phyloP scores from a whole-genome alignment of 768 basidiomycete species.

The Tylopilus vinaceipallidus region DNA sequence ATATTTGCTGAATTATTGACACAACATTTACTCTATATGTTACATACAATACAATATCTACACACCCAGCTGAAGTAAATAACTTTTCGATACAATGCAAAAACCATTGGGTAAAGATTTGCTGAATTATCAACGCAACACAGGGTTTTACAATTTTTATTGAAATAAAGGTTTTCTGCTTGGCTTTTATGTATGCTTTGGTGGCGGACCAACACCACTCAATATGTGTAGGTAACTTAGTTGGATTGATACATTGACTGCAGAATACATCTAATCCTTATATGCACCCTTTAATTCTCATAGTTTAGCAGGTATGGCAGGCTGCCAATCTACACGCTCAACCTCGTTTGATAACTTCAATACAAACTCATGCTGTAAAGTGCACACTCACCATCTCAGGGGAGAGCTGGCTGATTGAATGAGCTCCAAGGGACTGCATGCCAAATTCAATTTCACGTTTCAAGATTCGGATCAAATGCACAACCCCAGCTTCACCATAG shows the following conservation, averaged over 20 bases:
- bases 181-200: too few species aligned
- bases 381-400: conserved; percentile 74
- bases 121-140: too few species aligned
- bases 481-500: conserved; percentile 70
- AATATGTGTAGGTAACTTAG: too few species aligned
- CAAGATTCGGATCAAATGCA: conserved; percentile 63
- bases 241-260: background rate
- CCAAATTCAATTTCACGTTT: conserved; percentile 73
- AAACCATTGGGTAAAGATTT: too few species aligned
- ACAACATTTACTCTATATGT: too few species aligned
- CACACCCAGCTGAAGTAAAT: too few species aligned
- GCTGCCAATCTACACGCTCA: conserved; percentile 69
- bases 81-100: too few species aligned
- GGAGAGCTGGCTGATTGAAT: conserved; percentile 58
- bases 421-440: conserved; percentile 76
- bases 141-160: too few species aligned
- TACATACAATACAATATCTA: too few species aligned
- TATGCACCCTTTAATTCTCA: conserved; percentile 13
- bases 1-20: too few species aligned
- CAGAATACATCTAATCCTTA: background rate
- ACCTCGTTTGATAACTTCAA: conserved; percentile 37
- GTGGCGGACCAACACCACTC: too few species aligned
- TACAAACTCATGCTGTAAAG: background rate
- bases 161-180: too few species aligned
- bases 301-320: conserved; percentile 27